phyloP scores from a whole-genome alignment of 1,284 basidiomycete genomes.

The Pyrrhoderma lamaoense region DNA sequence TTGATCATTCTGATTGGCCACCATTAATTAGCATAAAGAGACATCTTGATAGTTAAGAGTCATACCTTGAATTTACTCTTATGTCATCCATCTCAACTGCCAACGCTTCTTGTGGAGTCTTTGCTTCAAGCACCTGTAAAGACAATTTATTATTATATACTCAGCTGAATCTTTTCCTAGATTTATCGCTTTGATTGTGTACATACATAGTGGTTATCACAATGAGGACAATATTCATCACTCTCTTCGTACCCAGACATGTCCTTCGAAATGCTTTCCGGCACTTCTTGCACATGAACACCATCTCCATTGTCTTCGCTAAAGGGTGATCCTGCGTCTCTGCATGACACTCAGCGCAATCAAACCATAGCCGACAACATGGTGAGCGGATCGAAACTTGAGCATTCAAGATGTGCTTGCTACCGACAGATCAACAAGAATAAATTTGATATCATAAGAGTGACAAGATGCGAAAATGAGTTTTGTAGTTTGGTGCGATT shows the following conservation, averaged over 20 bases:
- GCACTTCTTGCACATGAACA: conserved; percentile 96
- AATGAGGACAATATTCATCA: conserved; percentile 97
- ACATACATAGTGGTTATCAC: conserved; percentile 94
- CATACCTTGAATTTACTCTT: conserved; percentile 80
- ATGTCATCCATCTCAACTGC: conserved; percentile 89
- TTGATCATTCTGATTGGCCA: no score
- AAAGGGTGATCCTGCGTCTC: conserved; percentile 75
- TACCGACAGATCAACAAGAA: no score
- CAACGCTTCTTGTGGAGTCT: conserved; percentile 68
- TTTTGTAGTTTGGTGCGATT: no score
- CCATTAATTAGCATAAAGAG: no score
- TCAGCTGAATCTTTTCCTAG: background rate
- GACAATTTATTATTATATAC: background rate
- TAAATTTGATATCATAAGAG: no score
- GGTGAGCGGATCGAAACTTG: conserved; percentile 91
- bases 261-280: conserved; percentile 96
- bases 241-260: conserved; percentile 88
- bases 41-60: no score
- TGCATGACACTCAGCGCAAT: conserved; percentile 92
- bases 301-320: conserved; percentile 81
- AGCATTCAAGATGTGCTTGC: conserved; percentile 90
- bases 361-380: conserved; percentile 93
- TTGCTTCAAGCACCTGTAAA: conserved; percentile 83
- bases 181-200: background rate
- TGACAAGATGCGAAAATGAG: no score